Conservation (phyloP, 805 yeast species). For the Ogataea pilisensis region DNA sequence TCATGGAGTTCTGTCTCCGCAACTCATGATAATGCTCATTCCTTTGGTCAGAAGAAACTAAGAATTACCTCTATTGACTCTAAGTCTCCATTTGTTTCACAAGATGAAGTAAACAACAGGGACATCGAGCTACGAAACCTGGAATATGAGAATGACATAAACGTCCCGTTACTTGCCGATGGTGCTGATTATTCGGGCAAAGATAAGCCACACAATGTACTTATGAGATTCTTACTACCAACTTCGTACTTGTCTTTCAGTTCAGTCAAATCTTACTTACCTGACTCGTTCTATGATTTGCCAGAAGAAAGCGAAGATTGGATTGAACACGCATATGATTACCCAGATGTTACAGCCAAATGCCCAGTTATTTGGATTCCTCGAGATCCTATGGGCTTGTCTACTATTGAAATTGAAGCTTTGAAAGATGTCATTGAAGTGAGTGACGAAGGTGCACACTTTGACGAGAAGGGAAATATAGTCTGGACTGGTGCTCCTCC, state of each 20-base stretch:
- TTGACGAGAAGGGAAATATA: slow-evolving; percentile 47
- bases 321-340: slow-evolving; percentile 66
- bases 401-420: slow-evolving; percentile 53
- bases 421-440: slow-evolving; percentile 55
- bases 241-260: slow-evolving; percentile 47
- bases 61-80: slow-evolving; percentile 5
- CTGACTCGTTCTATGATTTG: slow-evolving; percentile 52
- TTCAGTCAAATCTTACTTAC: slow-evolving; percentile 47
- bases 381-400: slow-evolving; percentile 81
- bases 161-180: slow-evolving; percentile 67
- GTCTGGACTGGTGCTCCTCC: slow-evolving; percentile 54
- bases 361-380: slow-evolving; percentile 91
- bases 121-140: not conserved
- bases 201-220: slow-evolving; percentile 12
- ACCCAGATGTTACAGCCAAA: slow-evolving; percentile 65
- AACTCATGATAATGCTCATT: not conserved
- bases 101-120: slow-evolving; percentile 9
- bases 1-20: slow-evolving; percentile 37
- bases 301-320: slow-evolving; percentile 39
- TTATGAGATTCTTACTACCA: slow-evolving; percentile 50
- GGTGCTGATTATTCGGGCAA: slow-evolving; percentile 41
- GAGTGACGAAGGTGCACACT: slow-evolving; percentile 63
- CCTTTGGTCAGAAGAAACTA: not conserved
- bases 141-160: not conserved
- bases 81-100: slow-evolving; percentile 16